Evolutionary conservation across 257 asterid genomes (phyloP).

Genomic region (Ophiorrhiza pumila): DNA sequence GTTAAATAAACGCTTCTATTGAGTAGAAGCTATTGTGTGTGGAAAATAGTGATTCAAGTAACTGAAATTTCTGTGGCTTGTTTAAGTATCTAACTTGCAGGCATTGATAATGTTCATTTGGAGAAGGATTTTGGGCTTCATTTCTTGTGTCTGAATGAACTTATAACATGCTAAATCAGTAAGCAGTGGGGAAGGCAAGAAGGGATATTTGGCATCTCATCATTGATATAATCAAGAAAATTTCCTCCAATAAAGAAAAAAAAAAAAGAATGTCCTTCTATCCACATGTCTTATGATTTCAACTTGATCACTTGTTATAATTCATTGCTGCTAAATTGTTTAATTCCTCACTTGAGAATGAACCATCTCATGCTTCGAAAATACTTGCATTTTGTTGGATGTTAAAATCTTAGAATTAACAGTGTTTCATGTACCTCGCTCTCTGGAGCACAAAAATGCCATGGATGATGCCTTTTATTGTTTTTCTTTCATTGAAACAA

Average conservation of each 20-base stretch:
- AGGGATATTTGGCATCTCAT: neutral
- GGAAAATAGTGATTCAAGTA: neutral
- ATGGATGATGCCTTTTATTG: neutral
- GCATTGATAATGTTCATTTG: neutral
- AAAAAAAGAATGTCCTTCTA: too few relatives aligned
- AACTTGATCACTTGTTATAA: neutral
- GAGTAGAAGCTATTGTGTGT: neutral
- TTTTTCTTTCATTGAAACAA: constrained; percentile 5
- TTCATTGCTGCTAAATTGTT: neutral
- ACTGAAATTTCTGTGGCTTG: neutral
- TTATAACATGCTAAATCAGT: neutral
- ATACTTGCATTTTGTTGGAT: neutral
- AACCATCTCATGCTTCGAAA: neutral
- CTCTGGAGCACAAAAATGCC: neutral
- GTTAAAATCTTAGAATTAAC: neutral
- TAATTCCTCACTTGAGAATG: neutral
- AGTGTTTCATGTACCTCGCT: neutral
- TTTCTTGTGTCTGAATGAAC: neutral
- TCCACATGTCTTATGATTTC: neutral
- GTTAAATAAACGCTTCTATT: neutral
- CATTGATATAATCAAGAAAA: neutral
- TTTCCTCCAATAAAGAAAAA: neutral
- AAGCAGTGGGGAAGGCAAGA: too few relatives aligned
- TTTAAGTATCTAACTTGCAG: neutral
- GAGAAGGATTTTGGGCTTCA: neutral